phyloP scores from a whole-genome alignment of 2,329 filamentous ascomycete species.

The Rhytidhysteron rufulum region DNA sequence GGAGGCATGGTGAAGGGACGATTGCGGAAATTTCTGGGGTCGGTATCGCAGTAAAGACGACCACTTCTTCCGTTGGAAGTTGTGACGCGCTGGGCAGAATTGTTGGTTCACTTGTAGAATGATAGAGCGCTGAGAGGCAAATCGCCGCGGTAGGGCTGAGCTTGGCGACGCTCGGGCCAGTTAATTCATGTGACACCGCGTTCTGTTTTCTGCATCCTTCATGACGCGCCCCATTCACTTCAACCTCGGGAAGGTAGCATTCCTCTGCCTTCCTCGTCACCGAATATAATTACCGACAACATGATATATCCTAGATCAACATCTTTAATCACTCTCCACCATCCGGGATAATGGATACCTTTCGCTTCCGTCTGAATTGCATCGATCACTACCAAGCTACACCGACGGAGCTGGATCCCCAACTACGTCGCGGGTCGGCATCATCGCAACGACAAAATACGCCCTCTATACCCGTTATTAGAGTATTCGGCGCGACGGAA shows the following conservation, averaged over 20 bases:
- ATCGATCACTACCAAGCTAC: constrained; percentile 88
- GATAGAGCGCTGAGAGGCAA: too few species aligned
- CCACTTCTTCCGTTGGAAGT: too few species aligned
- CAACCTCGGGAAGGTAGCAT: not conserved
- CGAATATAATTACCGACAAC: constrained; percentile 7
- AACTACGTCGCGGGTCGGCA: constrained; percentile 62
- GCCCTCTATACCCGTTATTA: constrained; percentile 77
- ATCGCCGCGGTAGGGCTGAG: constrained; percentile 35
- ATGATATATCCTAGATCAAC: constrained; percentile 10
- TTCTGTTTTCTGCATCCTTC: constrained; percentile 8
- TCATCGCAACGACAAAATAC: constrained; percentile 56
- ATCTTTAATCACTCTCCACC: constrained; percentile 3
- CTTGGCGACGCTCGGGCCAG: constrained; percentile 19
- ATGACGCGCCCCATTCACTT: constrained; percentile 6
- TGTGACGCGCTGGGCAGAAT: constrained; percentile 7
- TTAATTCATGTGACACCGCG: too few species aligned
- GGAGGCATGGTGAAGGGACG: constrained; percentile 52
- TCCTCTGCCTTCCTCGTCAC: not conserved
- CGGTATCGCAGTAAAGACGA: too few species aligned
- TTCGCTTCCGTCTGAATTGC: constrained; percentile 90
- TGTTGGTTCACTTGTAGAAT: too few species aligned
- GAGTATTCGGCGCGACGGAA: constrained; percentile 88
- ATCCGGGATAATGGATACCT: constrained; percentile 59
- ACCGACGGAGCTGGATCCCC: constrained; percentile 76
- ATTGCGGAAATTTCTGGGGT: constrained; percentile 7